Percentiles rank a stretch among this genome's conserved stretches.
phyloP scores from a whole-genome alignment of 1,139 yeast species.

The Zygoascus meyerae region DNA sequence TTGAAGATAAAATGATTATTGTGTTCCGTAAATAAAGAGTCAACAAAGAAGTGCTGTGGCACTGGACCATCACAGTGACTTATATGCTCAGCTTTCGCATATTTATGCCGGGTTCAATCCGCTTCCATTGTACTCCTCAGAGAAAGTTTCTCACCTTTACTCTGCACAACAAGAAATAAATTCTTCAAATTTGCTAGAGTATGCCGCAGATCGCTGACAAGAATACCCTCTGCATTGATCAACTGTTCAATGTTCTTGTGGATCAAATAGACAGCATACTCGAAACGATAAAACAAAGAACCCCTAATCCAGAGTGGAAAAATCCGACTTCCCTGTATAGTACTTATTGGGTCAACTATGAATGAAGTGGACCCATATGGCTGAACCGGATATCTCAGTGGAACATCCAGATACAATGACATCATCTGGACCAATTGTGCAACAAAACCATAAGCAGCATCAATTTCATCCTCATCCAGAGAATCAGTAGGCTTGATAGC shows the following conservation, averaged over 20 bases:
- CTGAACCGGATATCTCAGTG: constrained; percentile 48
- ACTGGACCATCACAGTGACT: no score
- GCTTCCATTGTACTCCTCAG: no score
- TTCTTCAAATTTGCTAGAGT: constrained; percentile 39
- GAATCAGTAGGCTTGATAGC: constrained; percentile 21
- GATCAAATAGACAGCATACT: constrained; percentile 46
- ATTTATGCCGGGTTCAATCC: no score
- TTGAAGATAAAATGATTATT: no score
- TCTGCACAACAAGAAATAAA: constrained; percentile 30
- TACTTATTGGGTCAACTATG: constrained; percentile 46
- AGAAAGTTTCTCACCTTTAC: not conserved
- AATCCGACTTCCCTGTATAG: constrained; percentile 39
- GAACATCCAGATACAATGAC: constrained; percentile 41
- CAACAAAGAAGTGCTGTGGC: no score
- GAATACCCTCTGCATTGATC: constrained; percentile 34
- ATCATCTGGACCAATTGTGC: constrained; percentile 41
- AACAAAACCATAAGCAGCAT: constrained; percentile 47
- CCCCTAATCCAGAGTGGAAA: constrained; percentile 48
- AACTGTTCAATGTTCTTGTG: constrained; percentile 48
- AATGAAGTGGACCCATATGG: constrained; percentile 48
- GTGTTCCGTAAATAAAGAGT: no score
- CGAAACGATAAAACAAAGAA: constrained; percentile 44
- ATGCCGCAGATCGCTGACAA: constrained; percentile 35
- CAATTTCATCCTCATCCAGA: constrained; percentile 37
- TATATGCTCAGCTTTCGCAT: no score